A percentile compares a stretch with the other conserved stretches of the same genome.
phyloP scores from a whole-genome alignment of 2,329 filamentous ascomycete genomes.

The Paecilomyces dactylethromorphus region DNA sequence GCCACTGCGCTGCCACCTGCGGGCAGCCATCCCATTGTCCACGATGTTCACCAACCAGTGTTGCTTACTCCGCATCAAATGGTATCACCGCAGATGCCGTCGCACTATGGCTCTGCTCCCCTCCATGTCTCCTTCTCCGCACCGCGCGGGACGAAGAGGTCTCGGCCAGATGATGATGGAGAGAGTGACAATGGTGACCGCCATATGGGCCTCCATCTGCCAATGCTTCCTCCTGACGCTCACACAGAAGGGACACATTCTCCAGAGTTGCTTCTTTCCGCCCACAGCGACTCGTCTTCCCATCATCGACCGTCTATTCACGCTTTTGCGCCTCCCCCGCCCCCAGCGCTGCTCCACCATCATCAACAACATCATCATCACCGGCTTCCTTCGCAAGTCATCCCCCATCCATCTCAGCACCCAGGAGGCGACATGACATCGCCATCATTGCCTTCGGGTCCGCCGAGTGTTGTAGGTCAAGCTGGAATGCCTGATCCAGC shows the following conservation, averaged over 20 bases:
- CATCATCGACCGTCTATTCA: conserved; percentile 22
- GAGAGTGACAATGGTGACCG: conserved; percentile 18
- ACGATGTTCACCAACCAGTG: conserved; percentile 24
- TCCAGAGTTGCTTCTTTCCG: conserved; percentile 28
- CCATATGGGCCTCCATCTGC: conserved; percentile 23
- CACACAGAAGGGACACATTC: conserved; percentile 24
- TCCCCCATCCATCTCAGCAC: conserved; percentile 60
- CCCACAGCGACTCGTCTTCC: conserved; percentile 23
- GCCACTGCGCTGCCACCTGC: conserved; percentile 25
- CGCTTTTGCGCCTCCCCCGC: conserved; percentile 35
- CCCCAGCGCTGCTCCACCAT: conserved; percentile 45
- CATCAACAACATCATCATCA: conserved; percentile 63
- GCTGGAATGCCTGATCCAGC: conserved; percentile 82
- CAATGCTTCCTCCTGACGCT: conserved; percentile 25
- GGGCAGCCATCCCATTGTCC: conserved; percentile 20
- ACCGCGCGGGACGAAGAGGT: conserved; percentile 28
- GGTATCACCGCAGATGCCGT: conserved; percentile 25
- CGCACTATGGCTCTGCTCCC: conserved; percentile 26
- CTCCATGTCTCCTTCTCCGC: conserved; percentile 25
- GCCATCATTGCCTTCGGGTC: conserved; percentile 48
- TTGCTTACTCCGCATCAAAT: conserved; percentile 27
- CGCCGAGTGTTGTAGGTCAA: conserved; percentile 79
- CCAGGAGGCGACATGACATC: conserved; percentile 46
- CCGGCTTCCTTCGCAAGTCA: conserved; percentile 66
- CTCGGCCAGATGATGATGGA: conserved; percentile 23